phyloP scores from a whole-genome alignment of 179 eudicot genomes.

The Drosera spatulata region DNA sequence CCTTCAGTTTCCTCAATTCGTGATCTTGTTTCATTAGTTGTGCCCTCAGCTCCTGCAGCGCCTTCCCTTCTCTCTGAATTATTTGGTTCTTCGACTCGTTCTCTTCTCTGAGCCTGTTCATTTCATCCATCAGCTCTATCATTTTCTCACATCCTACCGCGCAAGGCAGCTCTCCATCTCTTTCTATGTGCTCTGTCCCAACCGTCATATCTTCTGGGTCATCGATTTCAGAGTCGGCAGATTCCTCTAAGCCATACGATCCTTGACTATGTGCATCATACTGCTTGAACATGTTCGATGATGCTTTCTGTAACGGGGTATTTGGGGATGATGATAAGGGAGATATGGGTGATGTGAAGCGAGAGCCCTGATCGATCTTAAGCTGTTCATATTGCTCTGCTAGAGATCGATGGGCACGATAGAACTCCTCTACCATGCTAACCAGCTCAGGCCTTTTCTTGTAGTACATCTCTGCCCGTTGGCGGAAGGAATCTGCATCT shows the following conservation, averaged over 20 bases:
- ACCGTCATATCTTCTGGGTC: conserved; percentile 50
- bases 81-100: conserved; percentile 6
- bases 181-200: conserved; percentile 3
- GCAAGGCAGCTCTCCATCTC: conserved; percentile 10
- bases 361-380: conserved; percentile 38
- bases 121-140: conserved; percentile 1
- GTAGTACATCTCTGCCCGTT: conserved; percentile 49
- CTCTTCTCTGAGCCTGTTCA: conserved; percentile 2
- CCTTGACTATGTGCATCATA: conserved; percentile 46
- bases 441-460: conserved; percentile 61
- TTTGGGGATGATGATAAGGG: conserved; percentile 33
- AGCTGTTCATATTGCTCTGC: conserved; percentile 78
- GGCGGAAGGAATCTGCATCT: conserved; percentile 91
- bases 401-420: conserved; percentile 69
- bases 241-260: conserved; percentile 43
- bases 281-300: conserved; percentile 16
- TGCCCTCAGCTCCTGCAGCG: conserved; percentile 3
- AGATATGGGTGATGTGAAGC: conserved; percentile 38
- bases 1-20: conserved; percentile 21
- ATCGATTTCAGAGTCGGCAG: conserved; percentile 59
- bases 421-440: conserved; percentile 76
- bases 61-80: conserved; percentile 1
- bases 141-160: background rate
- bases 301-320: conserved; percentile 19
- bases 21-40: conserved; percentile 5